A percentile compares a stretch with the other conserved stretches of the same genome.
These are phyloP conservation scores for Mycena sp. DNA, from an alignment of 1,284 basidiomycete species.

Conservation along the genomic window DNA sequence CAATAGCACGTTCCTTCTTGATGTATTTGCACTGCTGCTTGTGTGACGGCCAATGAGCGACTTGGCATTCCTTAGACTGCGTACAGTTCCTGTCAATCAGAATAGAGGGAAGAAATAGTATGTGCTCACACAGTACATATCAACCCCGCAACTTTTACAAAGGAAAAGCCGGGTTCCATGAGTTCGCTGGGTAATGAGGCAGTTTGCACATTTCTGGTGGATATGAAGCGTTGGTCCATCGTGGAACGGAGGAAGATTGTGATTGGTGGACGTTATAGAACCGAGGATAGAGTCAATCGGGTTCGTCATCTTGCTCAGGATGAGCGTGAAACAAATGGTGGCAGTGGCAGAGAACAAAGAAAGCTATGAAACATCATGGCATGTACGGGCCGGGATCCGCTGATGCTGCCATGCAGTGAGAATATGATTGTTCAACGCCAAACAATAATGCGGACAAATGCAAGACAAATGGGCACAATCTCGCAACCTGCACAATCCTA, in stretches of 20 bases:
- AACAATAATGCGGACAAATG: no score
- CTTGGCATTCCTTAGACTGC: conserved; percentile 28
- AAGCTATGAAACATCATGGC: no score
- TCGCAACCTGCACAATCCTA: no score
- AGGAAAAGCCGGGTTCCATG: neutral
- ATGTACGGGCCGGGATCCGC: no score
- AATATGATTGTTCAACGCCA: no score
- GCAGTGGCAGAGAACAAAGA: no score
- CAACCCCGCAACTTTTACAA: conserved; percentile 2
- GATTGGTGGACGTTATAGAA: no score
- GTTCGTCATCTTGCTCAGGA: no score
- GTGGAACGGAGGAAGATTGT: conserved; percentile 9
- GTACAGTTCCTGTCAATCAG: neutral
- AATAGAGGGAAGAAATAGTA: neutral
- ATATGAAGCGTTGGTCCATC: neutral
- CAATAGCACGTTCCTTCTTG: neutral
- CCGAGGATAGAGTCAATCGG: no score
- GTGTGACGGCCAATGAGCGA: conserved; percentile 26
- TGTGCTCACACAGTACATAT: conserved; percentile 25
- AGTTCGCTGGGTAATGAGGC: conserved; percentile 8
- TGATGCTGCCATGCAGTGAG: no score
- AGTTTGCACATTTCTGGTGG: conserved; percentile 11
- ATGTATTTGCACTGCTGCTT: conserved; percentile 8
- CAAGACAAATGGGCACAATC: no score
- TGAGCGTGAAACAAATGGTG: no score